Evolutionary conservation across 257 asterid species (phyloP), one percentile per base, ranked within the genome.

Genomic region (Solanum sitiens): DNA sequence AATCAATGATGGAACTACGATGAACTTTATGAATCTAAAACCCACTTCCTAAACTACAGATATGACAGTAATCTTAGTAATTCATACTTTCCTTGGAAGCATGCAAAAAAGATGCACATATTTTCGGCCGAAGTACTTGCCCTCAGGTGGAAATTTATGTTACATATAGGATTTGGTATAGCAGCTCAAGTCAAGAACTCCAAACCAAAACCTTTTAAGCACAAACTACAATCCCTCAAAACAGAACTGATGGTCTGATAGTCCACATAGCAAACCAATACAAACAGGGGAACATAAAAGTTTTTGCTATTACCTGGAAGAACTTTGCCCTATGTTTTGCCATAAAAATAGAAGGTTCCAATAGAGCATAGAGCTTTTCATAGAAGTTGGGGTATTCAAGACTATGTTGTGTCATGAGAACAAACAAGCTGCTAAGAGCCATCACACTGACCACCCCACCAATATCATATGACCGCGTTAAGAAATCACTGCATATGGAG

Each of bases 391-490:
- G 98, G 90, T 97, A 97, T 83, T 97, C 99, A 75, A 97, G 97
- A 37, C 99, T 98, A 86, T 97, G 95, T 91, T 95, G 94, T 83
- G 99, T 97, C 99, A 97, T 95, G 90, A 97, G 95, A 89, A 96
- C 88, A 89, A 79, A 95, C 85, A 97, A 92, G 88, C 99, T 93
- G 94, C 98, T 95, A 75, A 97, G 99, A 80, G 99, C 95, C 99
- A 95, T 95, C 59, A 97, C 98, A 90, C 99, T 97, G 89, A 95
- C 93, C 42, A 97, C 98, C 86, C 99, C 99, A 89, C 99, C 99
- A 87, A 95, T 92, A 91, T 95, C 98, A 91, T 95, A 95, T 44
- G 99, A 97, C 83, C 92, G 94, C 27, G 98, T 95, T 95, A 97
- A 93, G 94, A 97, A 97, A 91, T 96, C 99, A 92, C 99, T 96